Percentiles rank a stretch among this genome's conserved stretches.
phyloP scores from a whole-genome alignment of 495 filamentous ascomycete genomes.

The Aspergillus conjunctus region DNA sequence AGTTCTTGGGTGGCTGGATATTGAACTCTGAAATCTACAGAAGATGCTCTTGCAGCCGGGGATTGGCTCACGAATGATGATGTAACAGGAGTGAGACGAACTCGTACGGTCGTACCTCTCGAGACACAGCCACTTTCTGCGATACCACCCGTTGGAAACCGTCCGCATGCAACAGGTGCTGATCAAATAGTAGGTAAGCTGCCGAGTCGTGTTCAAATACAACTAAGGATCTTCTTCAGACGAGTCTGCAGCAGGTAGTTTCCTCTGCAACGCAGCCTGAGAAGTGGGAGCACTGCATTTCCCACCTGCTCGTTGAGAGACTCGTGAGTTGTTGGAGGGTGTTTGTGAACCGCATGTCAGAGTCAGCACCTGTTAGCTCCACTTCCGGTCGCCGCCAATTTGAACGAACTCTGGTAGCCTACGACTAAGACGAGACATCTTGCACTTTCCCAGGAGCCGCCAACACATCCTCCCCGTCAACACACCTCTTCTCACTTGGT shows the following conservation, averaged over 20 bases:
- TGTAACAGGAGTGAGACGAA: constrained; percentile 8
- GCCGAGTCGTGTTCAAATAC: not conserved
- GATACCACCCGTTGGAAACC: not conserved
- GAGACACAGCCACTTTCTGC: constrained; percentile 15
- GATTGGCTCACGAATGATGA: not conserved
- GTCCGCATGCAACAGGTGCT: not conserved
- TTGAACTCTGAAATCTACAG: not conserved
- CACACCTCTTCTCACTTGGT: constrained; percentile 4
- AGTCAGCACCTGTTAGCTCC: constrained; percentile 30
- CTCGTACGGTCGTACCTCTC: not conserved
- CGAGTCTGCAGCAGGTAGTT: not conserved
- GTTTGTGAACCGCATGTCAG: constrained; percentile 14
- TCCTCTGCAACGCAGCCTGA: not conserved
- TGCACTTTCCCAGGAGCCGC: constrained; percentile 11
- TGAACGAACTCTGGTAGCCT: constrained; percentile 31
- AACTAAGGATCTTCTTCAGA: not conserved
- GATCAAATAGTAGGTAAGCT: not conserved
- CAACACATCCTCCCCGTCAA: not conserved
- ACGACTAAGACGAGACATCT: constrained; percentile 26
- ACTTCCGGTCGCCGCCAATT: constrained; percentile 37
- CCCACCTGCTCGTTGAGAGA: not conserved
- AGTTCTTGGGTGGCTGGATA: not conserved
- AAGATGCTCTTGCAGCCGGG: not conserved
- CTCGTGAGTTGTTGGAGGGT: constrained; percentile 1
- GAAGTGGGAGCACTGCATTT: not conserved